phyloP scores from a whole-genome alignment of 148 eudicot species.

The Tetragonia tetragonoides region DNA sequence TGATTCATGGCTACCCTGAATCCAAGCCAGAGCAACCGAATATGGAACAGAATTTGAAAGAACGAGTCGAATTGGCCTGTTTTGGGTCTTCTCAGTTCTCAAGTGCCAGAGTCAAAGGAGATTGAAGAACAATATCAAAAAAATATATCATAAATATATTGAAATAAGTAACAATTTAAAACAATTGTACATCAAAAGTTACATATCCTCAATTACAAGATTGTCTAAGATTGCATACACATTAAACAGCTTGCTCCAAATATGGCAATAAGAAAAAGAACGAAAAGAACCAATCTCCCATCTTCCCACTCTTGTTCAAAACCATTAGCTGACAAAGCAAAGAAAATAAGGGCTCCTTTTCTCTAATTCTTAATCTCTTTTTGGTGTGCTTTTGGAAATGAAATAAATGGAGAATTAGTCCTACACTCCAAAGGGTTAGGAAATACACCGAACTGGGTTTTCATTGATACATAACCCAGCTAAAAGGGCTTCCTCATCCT shows the following conservation, averaged over 20 bases:
- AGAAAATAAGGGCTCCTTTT: not conserved
- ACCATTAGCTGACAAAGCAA: not conserved
- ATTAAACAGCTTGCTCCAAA: constrained; percentile 3
- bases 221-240: not conserved
- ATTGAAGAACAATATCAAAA: not conserved
- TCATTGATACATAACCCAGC: constrained; percentile 17
- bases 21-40: too few species aligned
- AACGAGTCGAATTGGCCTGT: too few species aligned
- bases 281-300: constrained; percentile 13
- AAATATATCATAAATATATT: constrained; percentile 14
- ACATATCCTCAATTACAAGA: constrained; percentile 16
- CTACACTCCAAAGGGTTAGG: constrained; percentile 25
- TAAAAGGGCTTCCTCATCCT: constrained; percentile 5
- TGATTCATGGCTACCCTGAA: too few species aligned
- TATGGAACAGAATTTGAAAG: too few species aligned
- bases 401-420: constrained; percentile 18
- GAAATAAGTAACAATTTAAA: constrained; percentile 11
- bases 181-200: constrained; percentile 28
- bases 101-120: too few species aligned
- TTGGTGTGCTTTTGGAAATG: not conserved
- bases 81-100: too few species aligned
- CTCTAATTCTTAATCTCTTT: not conserved
- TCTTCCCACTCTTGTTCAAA: constrained; percentile 3
- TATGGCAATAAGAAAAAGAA: not conserved
- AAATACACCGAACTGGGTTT: constrained; percentile 21